Evolutionary conservation across 768 basidiomycete species (phyloP), one percentile per base, ranked within the genome.

Genomic region (Lactarius tabidus): DNA sequence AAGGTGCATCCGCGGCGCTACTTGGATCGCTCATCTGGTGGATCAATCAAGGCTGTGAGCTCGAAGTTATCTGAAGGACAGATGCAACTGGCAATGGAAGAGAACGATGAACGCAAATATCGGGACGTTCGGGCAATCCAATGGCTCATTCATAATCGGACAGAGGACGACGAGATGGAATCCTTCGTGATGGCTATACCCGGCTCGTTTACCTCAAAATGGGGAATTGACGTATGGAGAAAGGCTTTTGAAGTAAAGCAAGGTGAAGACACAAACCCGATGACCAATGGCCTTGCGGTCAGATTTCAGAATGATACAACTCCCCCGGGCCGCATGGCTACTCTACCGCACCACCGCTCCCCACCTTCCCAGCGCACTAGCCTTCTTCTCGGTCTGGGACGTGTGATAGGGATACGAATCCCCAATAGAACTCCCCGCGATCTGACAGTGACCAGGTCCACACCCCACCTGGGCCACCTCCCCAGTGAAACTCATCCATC

Each of bases 11-110:
- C n/a, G 12, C n/a, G 20, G 26, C 43, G 35, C 8, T 43, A 53
- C 33, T 31, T n/a, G 35, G 51, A 18, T 29, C 36, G 20, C 20
- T 43, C 41, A 1, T 38, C 54, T 7, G 6, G n/a, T n/a, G 33
- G 55, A 9, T 43, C 26, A 28, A 23, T 6, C 5, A 39, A 56
- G 59, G 6, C 43, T n/a, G 43, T 57, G 2, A 66, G 54, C 39
- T 17, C 31, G 29, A 20, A 48, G 9, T 35, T 60, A 10, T 23
- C 45, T 10, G 20, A 51, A 7, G 28, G 20, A 26, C 59, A 20
- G 4, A 28, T 60, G 31, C 59, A 35, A 31, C 18, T 60, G 39
- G 59, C 59, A 7, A 60, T 60, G 59, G 36, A 60, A 7, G 28
- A 45, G 43, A 51, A 43, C 5, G 31, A 33, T 20, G 43, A 45